Conservation (phyloP, 1,139 yeast genomes). For the Geotrichum candidum region DNA sequence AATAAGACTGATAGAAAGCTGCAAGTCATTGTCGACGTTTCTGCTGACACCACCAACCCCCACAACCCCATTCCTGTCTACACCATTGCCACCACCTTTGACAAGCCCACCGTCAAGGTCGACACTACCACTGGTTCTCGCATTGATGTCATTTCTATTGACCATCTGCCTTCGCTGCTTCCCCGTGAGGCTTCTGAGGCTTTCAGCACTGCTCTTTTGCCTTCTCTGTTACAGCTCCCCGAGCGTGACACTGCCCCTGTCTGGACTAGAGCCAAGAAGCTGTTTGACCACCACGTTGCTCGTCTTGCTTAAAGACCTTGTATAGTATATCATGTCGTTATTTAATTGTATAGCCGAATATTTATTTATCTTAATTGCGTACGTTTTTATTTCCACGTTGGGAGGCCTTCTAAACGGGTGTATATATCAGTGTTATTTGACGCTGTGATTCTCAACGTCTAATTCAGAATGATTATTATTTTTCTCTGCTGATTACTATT, state of each 20-base stretch:
- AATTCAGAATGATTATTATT: too few species aligned
- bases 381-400: neutral
- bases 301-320: constrained; percentile 23
- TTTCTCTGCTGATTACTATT: too few species aligned
- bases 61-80: constrained; percentile 96
- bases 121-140: constrained; percentile 66
- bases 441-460: too few species aligned
- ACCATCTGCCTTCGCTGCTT: constrained; percentile 88
- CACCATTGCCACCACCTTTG: constrained; percentile 79
- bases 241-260: constrained; percentile 76
- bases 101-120: constrained; percentile 82
- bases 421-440: too few species aligned
- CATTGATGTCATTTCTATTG: constrained; percentile 89
- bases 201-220: constrained; percentile 78
- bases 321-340: neutral
- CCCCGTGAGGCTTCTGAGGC: constrained; percentile 97
- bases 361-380: neutral
- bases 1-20: constrained; percentile 63
- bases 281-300: constrained; percentile 73
- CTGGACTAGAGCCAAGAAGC: constrained; percentile 81
- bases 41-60: constrained; percentile 98
- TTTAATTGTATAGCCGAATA: neutral
- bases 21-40: constrained; percentile 91
- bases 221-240: constrained; percentile 79
- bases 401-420: neutral